Base-by-base conservation (phyloP, 2,329 filamentous ascomycete genomes). In the Colletotrichum sp. region DNA sequence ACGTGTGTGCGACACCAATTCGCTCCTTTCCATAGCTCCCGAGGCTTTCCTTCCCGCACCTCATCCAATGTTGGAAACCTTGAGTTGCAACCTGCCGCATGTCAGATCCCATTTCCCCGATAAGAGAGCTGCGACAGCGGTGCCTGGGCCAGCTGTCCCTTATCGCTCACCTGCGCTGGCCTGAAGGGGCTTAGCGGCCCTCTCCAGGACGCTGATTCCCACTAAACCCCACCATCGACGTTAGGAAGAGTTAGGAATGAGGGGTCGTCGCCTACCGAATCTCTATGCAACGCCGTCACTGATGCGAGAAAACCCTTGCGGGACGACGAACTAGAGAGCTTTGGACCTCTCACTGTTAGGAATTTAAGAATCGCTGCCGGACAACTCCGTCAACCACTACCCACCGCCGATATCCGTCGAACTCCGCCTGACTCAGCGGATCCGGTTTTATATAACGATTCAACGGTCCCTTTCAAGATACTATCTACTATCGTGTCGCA, bases 171-270 rank as follows among this genome's bases (percentile, higher is more conserved):
- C 67, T 65, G 24, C 26, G n/a, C 18, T 28, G 13, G 34, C 71
- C 59, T 9, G 21, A 30, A 69, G 4, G 18, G 71, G 74, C 34
- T 36, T 76, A 76, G 74, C 71, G 73, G 44, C 64, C 24, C 36
- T 55, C 69, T 68, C 69, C 39, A 67, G 39, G 15, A 44, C 44
- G 55, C 26, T 26, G 21, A 36, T 49, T 30, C 30, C 36, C 69
- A 39, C 62, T 32, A 34, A 34, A 68, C 74, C 74, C 74, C 74
- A 69, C 74, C 74, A 74, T 76, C 57, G 36, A 74, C 28, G 44
- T 36, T 36, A 36, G 30, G 30, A 63, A 63, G 18, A 15, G 44
- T 64, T 36, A 44, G 71, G 32, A 52, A 69, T 76, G 64, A 74
- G 74, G 74, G 63, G 32, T 34, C 64, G 49, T 62, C 32, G 16